phyloP scores from a whole-genome alignment of 106 monocot genomes.

The Acorus calamus region DNA sequence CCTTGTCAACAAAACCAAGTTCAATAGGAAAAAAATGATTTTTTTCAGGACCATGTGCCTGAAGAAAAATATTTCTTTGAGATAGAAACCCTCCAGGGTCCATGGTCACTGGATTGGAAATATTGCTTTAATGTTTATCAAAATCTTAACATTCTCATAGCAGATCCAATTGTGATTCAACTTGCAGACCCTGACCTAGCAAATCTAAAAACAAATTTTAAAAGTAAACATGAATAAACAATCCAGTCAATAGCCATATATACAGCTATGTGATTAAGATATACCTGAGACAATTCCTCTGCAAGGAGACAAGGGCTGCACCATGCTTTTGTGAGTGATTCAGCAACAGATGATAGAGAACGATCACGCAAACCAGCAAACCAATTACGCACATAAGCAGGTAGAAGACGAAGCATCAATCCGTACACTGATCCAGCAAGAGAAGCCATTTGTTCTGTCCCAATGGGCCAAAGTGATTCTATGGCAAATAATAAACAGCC shows the following conservation, averaged over 20 bases:
- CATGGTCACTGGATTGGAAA: too few species aligned
- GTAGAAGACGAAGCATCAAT: constrained; percentile 75
- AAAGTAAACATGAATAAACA: background rate
- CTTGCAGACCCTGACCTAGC: too few species aligned
- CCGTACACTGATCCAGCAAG: constrained; percentile 87
- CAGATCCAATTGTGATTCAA: too few species aligned
- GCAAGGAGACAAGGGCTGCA: constrained; percentile 84
- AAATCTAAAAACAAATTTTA: too few species aligned
- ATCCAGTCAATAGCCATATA: background rate
- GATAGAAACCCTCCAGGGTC: too few species aligned
- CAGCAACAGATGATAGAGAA: constrained; percentile 54
- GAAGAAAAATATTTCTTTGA: too few species aligned
- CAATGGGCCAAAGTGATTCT: constrained; percentile 73
- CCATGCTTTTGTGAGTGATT: constrained; percentile 79
- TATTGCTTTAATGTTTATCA: too few species aligned
- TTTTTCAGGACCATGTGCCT: too few species aligned
- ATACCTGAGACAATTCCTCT: constrained; percentile 89
- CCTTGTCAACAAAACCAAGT: too few species aligned
- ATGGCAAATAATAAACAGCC: constrained; percentile 39
- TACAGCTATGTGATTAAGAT: background rate
- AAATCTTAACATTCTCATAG: too few species aligned
- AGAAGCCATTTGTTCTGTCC: constrained; percentile 56
- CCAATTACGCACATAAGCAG: constrained; percentile 93
- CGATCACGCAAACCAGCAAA: constrained; percentile 81
- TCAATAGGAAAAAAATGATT: too few species aligned